Base-by-base conservation (phyloP, 768 basidiomycete genomes). In the Crucibulum laeve region DNA sequence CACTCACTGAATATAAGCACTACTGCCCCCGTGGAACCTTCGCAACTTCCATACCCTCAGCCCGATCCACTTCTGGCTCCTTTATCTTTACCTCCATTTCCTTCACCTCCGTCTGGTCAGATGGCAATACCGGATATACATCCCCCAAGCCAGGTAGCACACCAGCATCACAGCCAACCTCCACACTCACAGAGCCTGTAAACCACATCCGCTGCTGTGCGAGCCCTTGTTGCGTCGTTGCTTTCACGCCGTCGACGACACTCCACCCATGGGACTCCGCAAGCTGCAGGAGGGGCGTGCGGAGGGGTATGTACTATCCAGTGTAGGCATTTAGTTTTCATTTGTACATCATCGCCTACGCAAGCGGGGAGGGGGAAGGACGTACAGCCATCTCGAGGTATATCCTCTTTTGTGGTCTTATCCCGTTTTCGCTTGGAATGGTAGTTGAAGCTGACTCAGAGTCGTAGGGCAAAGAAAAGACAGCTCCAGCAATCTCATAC, bases 211-310 rank as follows among this genome's bases (percentile, higher is more conserved):
- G n/a, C n/a, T n/a, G n/a, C n/a, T n/a, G n/a, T n/a, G n/a, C n/a
- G n/a, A n/a, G n/a, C n/a, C 65, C 64, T 41, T 67, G 65, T 39
- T 66, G 64, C 11, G 65, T 57, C 54, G 62, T 61, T 18, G 65
- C 64, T 54, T 67, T 47, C 5, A 40, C 26, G 10, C 65, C 64
- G 34, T 59, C 60, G 13, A 67, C 50, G 2, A 53, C 59, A 34
- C 64, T 46, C 67, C 67, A 69, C 10, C 59, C 63, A 23, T 62
- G 61, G 1, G 63, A 62, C 7, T 47, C 43, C 1, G 65, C 67
- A 11, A 65, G 48, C 37, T 64, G 56, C 33, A 63, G 57, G 55
- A 65, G 57, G 0, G 60, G 58, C 1, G 64, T 64, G 10, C 58
- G 26, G 10, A 61, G 56, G 2, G 64, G 64, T 24, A 63, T 65